Evolutionary conservation across 352 stramenopile genomes (phyloP), one percentile per base, ranked within the genome.

Genomic region (Globisporangium rhizosaccharum): DNA sequence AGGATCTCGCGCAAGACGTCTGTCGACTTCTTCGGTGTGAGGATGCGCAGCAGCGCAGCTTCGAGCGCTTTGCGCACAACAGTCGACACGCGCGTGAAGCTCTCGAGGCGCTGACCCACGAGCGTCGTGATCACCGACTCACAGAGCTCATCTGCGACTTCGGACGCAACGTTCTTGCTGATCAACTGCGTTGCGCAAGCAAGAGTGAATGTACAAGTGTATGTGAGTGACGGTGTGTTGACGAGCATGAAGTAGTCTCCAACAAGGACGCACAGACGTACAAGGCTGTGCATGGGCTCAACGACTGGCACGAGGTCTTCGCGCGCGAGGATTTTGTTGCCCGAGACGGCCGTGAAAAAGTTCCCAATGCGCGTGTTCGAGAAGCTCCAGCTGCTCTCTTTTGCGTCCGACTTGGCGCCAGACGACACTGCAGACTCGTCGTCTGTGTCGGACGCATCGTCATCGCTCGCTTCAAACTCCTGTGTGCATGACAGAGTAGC

Each of bases 161-260:
- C 96, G 7, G 83, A 80, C 12, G 97, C 96, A 3, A 99, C 97
- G 71, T 99, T 99, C 76, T 99, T 99, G 65, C 79, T 94, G 49
- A 98, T 96, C 6, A 99, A 68, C 70, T 98, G 63, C 26, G 17
- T 12, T 49, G 12, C 14, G 46, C 25, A 57, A 26, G 11, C 7
- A 53, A 8, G 49, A 25, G 55, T 49, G 20, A 53, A 45, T 17
- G 12, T 20, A 39, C 28, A 9, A 17, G 14, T 9, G 14, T 8
- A 2, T 8, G 14, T 45, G 39, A 17, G 14, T 20, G 14, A 49
- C 28, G 44, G 20, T 15, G 41, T 14, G 15, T 28, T 28, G 7
- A 47, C 18, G n/a, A 30, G n/a, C 1, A 28, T 12, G 28, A 39
- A 67, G 25, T 61, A 28, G 41, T 41, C 36, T 47, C 15, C 20